Evolutionary conservation across 441 rosid species (phyloP).

Genomic region (Croton laevigatus): DNA sequence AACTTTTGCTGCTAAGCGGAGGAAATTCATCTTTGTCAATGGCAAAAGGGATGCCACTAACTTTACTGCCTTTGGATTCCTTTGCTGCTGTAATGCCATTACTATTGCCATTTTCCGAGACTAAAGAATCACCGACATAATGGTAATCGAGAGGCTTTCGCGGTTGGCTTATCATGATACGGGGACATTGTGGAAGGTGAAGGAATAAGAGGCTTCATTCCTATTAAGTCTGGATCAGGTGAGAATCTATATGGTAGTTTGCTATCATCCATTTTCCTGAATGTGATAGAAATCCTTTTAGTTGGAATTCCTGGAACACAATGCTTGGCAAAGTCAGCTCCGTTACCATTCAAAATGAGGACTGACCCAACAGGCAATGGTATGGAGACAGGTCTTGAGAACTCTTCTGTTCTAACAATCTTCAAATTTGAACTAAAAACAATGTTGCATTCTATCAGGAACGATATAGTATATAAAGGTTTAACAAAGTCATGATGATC

Average conservation of each 20-base stretch:
- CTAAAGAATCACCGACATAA: background rate
- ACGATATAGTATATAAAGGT: constrained; percentile 66
- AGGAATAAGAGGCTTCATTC: constrained; percentile 20
- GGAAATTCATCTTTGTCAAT: constrained; percentile 29
- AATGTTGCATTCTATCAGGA: constrained; percentile 51
- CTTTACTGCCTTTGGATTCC: background rate
- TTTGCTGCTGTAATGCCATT: background rate
- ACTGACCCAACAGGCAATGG: constrained; percentile 65
- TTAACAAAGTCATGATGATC: constrained; percentile 64
- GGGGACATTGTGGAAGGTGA: constrained; percentile 13
- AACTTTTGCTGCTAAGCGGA: constrained; percentile 24
- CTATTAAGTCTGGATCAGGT: constrained; percentile 49
- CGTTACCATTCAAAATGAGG: constrained; percentile 59
- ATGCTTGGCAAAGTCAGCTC: constrained; percentile 68
- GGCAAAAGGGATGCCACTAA: background rate
- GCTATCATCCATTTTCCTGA: constrained; percentile 59
- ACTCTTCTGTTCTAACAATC: constrained; percentile 52
- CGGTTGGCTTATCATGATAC: constrained; percentile 10
- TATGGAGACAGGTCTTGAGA: constrained; percentile 47
- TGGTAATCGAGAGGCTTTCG: constrained; percentile 8
- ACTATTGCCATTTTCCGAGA: constrained; percentile 7
- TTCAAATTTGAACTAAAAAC: constrained; percentile 54
- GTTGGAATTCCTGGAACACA: constrained; percentile 65
- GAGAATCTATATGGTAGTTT: constrained; percentile 49
- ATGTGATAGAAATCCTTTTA: constrained; percentile 62